phyloP scores from a whole-genome alignment of 2,329 filamentous ascomycete genomes.

The Aspergillus sp. region DNA sequence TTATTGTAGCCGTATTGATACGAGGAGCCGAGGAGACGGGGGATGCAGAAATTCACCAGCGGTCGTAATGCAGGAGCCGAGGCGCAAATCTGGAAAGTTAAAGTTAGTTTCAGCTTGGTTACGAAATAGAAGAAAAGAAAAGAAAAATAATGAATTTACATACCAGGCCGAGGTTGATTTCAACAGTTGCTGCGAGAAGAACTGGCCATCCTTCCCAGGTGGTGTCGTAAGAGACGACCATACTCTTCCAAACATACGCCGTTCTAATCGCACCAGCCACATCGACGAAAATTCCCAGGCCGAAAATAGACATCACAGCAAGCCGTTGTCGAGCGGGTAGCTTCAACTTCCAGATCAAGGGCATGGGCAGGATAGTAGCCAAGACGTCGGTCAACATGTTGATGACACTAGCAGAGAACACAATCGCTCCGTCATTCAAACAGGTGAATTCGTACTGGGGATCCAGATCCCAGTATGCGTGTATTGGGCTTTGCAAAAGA shows the following conservation, averaged over 20 bases:
- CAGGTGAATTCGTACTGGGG: slow-evolving; percentile 29
- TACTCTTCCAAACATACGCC: slow-evolving; percentile 35
- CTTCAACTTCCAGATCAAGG: slow-evolving; percentile 41
- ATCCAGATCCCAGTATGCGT: slow-evolving; percentile 33
- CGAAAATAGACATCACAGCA: slow-evolving; percentile 41
- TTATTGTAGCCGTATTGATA: slow-evolving; percentile 21
- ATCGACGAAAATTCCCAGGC: slow-evolving; percentile 36
- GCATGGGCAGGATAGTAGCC: slow-evolving; percentile 39
- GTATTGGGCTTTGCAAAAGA: slow-evolving; percentile 26
- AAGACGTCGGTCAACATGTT: slow-evolving; percentile 41
- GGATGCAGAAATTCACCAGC: slow-evolving; percentile 32
- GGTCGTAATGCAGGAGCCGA: slow-evolving; percentile 39
- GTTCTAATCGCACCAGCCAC: slow-evolving; percentile 36
- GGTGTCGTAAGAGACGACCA: slow-evolving; percentile 32
- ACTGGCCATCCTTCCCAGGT: slow-evolving; percentile 39
- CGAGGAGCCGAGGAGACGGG: slow-evolving; percentile 31
- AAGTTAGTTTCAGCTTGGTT: not conserved
- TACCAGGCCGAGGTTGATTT: slow-evolving; percentile 39
- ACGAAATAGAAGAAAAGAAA: not conserved
- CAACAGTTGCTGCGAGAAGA: slow-evolving; percentile 30
- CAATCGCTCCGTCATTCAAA: slow-evolving; percentile 27
- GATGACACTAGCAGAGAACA: slow-evolving; percentile 37
- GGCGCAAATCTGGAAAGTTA: slow-evolving; percentile 32
- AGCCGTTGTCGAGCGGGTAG: slow-evolving; percentile 36
- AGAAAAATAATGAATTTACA: slow-evolving; percentile 3